A percentile compares a stretch with the other conserved stretches of the same genome.
These are phyloP conservation scores for Boletus sp. DNA, from an alignment of 768 basidiomycete genomes.

Conservation along the genomic window DNA sequence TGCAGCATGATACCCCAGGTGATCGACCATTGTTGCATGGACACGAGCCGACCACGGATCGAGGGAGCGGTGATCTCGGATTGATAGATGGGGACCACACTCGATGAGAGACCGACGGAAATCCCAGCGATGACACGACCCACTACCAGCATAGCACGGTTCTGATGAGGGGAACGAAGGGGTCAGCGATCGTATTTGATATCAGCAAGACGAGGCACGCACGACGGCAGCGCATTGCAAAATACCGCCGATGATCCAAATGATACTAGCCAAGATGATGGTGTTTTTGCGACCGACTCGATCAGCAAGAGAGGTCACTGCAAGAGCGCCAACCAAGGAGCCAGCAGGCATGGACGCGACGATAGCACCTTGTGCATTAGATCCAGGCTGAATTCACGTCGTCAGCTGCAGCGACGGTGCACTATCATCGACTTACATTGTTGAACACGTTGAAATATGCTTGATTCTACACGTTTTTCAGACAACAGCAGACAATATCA, in stretches of 20 bases:
- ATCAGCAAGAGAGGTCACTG: conserved; percentile 64
- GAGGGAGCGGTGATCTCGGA: conserved; percentile 69
- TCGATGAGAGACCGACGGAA: conserved; percentile 64
- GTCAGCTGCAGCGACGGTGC: not conserved
- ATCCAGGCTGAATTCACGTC: conserved; percentile 37
- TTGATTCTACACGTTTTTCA: conserved; percentile 21
- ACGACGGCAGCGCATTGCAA: conserved; percentile 63
- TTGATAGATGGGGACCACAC: conserved; percentile 73
- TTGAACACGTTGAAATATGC: conserved; percentile 29
- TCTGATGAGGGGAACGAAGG: conserved; percentile 31
- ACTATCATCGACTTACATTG: conserved; percentile 12
- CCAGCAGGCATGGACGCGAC: conserved; percentile 78
- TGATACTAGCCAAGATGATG: conserved; percentile 61
- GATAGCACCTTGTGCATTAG: conserved; percentile 65
- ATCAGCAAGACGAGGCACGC: conserved; percentile 10
- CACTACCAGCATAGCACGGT: conserved; percentile 73
- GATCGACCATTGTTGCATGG: conserved; percentile 78
- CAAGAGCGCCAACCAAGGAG: conserved; percentile 63
- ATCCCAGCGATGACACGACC: conserved; percentile 68
- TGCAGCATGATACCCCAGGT: conserved; percentile 79
- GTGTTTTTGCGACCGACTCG: conserved; percentile 62
- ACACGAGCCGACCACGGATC: conserved; percentile 74
- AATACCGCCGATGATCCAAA: conserved; percentile 73
- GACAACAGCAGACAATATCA: not conserved
- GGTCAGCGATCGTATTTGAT: not conserved